Conservation (phyloP, 164 flowering plant genomes). For the Nymphaea thermarum region DNA sequence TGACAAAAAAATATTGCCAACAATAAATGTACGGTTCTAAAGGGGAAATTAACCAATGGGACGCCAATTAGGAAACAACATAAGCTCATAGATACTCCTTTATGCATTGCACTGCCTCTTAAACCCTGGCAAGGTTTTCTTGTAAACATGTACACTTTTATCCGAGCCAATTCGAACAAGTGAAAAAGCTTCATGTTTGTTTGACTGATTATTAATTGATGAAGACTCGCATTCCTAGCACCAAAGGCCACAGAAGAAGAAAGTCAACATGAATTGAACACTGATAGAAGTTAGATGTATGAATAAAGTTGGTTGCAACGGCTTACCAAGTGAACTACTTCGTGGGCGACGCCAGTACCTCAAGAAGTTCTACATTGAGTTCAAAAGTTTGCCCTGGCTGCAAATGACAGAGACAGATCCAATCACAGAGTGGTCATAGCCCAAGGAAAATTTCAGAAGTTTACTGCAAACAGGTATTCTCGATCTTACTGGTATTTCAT, state of each 20-base stretch:
- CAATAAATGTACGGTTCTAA: no score
- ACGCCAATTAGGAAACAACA: no score
- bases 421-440: not conserved
- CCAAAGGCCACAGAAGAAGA: not conserved
- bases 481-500: conserved; percentile 74
- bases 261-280: not conserved
- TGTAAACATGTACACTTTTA: not conserved
- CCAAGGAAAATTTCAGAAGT: not conserved
- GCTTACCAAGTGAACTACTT: conserved; percentile 14
- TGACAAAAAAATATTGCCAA: no score
- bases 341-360: conserved; percentile 38
- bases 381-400: conserved; percentile 92
- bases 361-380: conserved; percentile 74
- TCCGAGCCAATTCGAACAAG: not conserved
- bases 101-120: not conserved
- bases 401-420: conserved; percentile 8
- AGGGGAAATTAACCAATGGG: no score
- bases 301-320: no score
- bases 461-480: not conserved
- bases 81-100: no score
- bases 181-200: not conserved
- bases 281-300: no score
- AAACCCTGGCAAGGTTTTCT: not conserved
- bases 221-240: not conserved
- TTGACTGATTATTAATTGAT: not conserved